Conservation (phyloP, 805 yeast species). For the Metschnikowia similis region DNA sequence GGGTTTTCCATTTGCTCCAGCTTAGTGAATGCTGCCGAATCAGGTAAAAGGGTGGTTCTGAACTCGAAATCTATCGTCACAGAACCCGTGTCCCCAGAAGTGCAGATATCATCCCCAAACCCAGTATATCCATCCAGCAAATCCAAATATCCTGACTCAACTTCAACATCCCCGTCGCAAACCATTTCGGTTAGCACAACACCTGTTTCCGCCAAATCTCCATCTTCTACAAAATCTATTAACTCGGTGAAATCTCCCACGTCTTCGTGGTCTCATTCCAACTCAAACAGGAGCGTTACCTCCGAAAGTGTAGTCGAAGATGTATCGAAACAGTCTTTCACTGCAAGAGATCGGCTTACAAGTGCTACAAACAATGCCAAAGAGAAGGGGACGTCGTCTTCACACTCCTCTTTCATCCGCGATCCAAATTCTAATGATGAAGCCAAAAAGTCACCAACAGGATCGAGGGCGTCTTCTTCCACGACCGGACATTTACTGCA, state of each 20-base stretch:
- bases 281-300: neutral
- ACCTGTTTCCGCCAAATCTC: conserved; percentile 1
- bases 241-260: neutral
- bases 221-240: neutral
- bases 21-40: neutral
- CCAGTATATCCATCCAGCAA: neutral
- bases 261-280: neutral
- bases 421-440: neutral
- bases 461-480: neutral
- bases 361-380: neutral
- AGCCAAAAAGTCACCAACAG: neutral
- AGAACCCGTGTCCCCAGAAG: neutral
- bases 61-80: neutral
- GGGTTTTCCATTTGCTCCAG: conserved; percentile 27
- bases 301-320: neutral
- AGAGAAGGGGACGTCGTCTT: neutral
- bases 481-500: neutral
- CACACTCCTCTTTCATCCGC: neutral
- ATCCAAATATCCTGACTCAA: neutral
- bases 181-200: neutral
- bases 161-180: neutral
- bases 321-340: neutral
- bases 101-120: neutral
- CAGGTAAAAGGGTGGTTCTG: neutral
- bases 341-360: neutral